Evolutionary conservation across 2,329 filamentous ascomycete species (phyloP).

Genomic region (Didymella exigua): DNA sequence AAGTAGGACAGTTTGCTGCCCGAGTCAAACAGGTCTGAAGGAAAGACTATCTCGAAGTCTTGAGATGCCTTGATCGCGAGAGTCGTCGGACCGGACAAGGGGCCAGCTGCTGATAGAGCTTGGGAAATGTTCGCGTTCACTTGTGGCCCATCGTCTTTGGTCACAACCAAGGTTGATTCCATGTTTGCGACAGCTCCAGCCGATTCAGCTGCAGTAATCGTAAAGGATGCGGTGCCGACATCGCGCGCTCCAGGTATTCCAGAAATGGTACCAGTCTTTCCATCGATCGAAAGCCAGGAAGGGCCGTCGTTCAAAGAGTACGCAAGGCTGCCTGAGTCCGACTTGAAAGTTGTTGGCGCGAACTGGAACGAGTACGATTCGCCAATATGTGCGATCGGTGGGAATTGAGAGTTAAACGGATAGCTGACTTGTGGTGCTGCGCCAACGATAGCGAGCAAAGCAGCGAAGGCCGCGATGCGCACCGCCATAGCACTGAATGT

Average conservation of each 20-base stretch:
- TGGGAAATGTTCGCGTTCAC: slow-evolving; percentile 63
- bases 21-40: slow-evolving; percentile 65
- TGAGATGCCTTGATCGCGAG: slow-evolving; percentile 51
- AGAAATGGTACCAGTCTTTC: slow-evolving; percentile 66
- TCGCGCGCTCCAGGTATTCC: slow-evolving; percentile 69
- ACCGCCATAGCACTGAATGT: slow-evolving; percentile 23
- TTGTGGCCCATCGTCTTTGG: slow-evolving; percentile 60
- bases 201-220: slow-evolving; percentile 71
- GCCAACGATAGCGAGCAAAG: slow-evolving; percentile 23
- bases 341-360: slow-evolving; percentile 74
- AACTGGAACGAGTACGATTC: slow-evolving; percentile 74
- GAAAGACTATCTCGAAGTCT: slow-evolving; percentile 52
- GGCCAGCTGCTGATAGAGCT: slow-evolving; percentile 64
- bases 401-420: slow-evolving; percentile 83
- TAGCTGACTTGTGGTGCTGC: slow-evolving; percentile 58
- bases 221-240: slow-evolving; percentile 65
- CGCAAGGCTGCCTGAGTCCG: slow-evolving; percentile 59
- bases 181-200: slow-evolving; percentile 65
- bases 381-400: slow-evolving; percentile 74
- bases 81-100: slow-evolving; percentile 63
- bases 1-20: slow-evolving; percentile 70
- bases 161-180: slow-evolving; percentile 73
- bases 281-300: slow-evolving; percentile 76
- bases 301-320: slow-evolving; percentile 72
- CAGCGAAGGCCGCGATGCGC: slow-evolving; percentile 22